phyloP scores from a whole-genome alignment of 2,329 filamentous ascomycete species.

The Colletotrichum sp. region DNA sequence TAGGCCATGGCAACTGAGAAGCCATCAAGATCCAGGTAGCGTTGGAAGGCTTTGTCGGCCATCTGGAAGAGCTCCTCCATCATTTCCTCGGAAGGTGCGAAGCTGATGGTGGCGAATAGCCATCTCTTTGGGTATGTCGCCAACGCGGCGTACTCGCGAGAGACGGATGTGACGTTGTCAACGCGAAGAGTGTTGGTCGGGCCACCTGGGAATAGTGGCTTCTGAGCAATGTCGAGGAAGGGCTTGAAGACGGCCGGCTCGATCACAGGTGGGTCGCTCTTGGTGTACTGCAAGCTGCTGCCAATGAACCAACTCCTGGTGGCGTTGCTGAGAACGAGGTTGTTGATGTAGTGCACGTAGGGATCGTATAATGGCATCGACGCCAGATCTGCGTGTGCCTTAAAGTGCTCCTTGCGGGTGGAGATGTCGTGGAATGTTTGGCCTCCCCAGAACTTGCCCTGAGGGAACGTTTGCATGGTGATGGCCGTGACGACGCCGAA shows the following conservation, averaged over 20 bases:
- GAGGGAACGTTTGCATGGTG: neutral
- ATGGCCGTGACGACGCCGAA: conserved; percentile 39
- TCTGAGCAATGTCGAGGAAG: neutral
- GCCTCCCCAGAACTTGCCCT: conserved; percentile 4
- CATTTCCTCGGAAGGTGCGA: neutral
- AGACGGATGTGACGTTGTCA: neutral
- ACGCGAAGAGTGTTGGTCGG: neutral
- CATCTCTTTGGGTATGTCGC: neutral
- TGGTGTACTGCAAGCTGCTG: conserved; percentile 6
- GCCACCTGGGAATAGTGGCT: neutral
- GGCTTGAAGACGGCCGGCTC: neutral
- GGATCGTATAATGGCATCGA: neutral
- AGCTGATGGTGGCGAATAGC: neutral
- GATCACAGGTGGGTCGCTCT: neutral
- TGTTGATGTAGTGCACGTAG: conserved; percentile 7
- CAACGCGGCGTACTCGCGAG: neutral
- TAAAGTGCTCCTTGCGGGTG: neutral
- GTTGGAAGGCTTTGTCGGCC: neutral
- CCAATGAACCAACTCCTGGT: neutral
- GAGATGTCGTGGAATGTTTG: conserved; percentile 5
- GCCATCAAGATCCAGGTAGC: neutral
- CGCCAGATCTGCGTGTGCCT: neutral
- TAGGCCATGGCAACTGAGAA: neutral
- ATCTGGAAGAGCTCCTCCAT: conserved; percentile 4
- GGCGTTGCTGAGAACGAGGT: neutral